Percentiles rank a stretch among this genome's conserved stretches.
phyloP scores from a whole-genome alignment of 1,284 basidiomycete species.

The Fomitopsis palustris region DNA sequence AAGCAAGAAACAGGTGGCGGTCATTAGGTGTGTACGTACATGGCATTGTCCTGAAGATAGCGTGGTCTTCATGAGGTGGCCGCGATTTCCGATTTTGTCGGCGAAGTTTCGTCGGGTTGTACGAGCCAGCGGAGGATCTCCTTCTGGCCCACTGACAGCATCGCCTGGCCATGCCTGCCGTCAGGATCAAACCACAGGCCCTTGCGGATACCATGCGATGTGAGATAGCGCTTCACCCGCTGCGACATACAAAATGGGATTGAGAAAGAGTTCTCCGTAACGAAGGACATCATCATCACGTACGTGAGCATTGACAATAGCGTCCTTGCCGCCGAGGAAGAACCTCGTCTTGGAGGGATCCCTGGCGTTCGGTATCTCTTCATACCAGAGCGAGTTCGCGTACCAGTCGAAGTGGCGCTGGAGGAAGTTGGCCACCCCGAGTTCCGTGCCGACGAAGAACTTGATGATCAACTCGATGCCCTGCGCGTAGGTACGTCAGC shows the following conservation, averaged over 20 bases:
- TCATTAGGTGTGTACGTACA: not conserved
- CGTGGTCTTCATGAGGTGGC: not conserved
- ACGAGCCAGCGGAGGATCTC: constrained; percentile 66
- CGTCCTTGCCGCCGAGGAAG: constrained; percentile 78
- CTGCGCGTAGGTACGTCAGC: constrained; percentile 33
- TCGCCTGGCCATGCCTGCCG: constrained; percentile 71
- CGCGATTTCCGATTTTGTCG: not conserved
- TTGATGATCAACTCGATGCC: constrained; percentile 77
- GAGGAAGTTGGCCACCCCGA: constrained; percentile 83
- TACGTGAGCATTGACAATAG: constrained; percentile 73
- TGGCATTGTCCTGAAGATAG: not conserved
- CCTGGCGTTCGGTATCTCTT: constrained; percentile 79
- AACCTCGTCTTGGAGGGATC: constrained; percentile 61
- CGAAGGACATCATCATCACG: not conserved
- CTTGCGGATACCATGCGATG: constrained; percentile 69
- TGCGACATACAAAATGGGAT: constrained; percentile 23
- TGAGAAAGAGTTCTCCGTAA: constrained; percentile 3
- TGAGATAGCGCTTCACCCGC: constrained; percentile 73
- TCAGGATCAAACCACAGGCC: constrained; percentile 69
- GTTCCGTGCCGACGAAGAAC: constrained; percentile 83
- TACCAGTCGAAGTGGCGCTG: constrained; percentile 85
- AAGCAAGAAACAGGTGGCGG: not conserved
- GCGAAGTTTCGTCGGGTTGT: constrained; percentile 12
- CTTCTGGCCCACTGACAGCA: constrained; percentile 52
- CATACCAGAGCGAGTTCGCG: constrained; percentile 85